Evolutionary conservation across 768 basidiomycete genomes (phyloP), one percentile per base, ranked within the genome.

Genomic region (Psilocybe sp.): DNA sequence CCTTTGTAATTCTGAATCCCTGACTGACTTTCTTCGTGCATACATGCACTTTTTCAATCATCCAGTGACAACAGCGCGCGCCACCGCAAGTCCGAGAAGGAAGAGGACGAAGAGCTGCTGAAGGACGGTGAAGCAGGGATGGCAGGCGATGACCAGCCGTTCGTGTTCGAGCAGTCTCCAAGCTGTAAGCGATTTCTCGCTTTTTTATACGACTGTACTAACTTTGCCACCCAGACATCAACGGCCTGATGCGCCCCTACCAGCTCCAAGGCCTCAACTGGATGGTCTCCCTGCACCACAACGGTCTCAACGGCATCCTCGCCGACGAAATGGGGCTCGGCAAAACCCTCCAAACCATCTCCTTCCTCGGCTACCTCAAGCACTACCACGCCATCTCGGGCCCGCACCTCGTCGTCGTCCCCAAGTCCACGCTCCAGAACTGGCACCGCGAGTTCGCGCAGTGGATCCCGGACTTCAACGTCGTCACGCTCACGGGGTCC

Each of bases 291-390:
- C 73, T 99, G 2, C 88, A 99, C 60, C 93, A 97, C 63, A 97
- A 98, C 59, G 94, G 95, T 39, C 76, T 98, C 53, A 98, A 98
- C 53, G 95, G 96, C 43, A 98, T 98, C 50, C 82, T 98, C 7
- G 95, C 96, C 0, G 96, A 99, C 59, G 96, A 98, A 69, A 98
- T 98, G 96, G 95, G 95, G 69, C 84, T 99, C 23, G 95, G 97
- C 11, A 99, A 99, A 78, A 99, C 97, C 0, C 79, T 98, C 0
- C 97, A 99, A 72, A 98, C 96, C 0, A 96, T 99, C 60, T 87
- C 96, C 1, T 99, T 99, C 78, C 84, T 98, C 19, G 83, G 92
- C 5, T 98, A 97, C 65, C 85, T 98, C 55, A 93, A 89, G 63
- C 87, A 93, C 64, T 84, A 93, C 64, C 80, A 78, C 18, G 79